Conservation (phyloP, 805 yeast genomes). For the Saccharomycopsis synnaedendra region DNA sequence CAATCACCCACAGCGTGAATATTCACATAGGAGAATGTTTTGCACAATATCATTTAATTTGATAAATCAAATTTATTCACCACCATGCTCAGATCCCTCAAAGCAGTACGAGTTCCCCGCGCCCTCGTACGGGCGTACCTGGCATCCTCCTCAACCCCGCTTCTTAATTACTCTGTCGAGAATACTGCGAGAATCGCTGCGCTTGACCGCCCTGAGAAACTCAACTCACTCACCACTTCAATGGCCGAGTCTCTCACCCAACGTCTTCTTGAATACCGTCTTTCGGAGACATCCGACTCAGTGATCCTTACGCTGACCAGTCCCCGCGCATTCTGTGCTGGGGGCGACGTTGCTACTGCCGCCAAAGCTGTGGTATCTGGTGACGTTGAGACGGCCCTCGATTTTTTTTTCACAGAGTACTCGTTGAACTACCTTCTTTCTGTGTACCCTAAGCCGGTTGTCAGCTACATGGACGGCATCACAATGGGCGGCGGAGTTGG, state of each 20-base stretch:
- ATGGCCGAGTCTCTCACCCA: constrained; percentile 70
- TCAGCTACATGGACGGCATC: constrained; percentile 82
- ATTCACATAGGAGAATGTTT: too few species aligned
- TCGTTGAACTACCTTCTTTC: constrained; percentile 68
- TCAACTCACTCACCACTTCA: constrained; percentile 70
- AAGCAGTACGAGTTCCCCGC: too few species aligned
- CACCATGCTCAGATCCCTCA: too few species aligned
- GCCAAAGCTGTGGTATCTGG: constrained; percentile 47
- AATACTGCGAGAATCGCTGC: constrained; percentile 63
- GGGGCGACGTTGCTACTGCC: constrained; percentile 86
- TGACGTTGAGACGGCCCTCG: constrained; percentile 36
- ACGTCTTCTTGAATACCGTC: constrained; percentile 65
- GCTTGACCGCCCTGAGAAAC: constrained; percentile 69
- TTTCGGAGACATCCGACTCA: constrained; percentile 44
- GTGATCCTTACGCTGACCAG: constrained; percentile 55
- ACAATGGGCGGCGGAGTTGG: constrained; percentile 99
- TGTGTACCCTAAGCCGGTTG: constrained; percentile 71
- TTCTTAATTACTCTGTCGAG: constrained; percentile 22
- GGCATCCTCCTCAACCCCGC: too few species aligned
- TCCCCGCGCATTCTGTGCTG: constrained; percentile 83
- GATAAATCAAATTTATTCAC: too few species aligned
- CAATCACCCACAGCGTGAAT: too few species aligned
- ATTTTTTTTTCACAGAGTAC: constrained; percentile 73
- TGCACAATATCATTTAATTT: too few species aligned
- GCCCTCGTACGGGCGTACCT: too few species aligned